Base-by-base conservation (phyloP, 305 asterid species). In the Fraxinus latifolia region DNA sequence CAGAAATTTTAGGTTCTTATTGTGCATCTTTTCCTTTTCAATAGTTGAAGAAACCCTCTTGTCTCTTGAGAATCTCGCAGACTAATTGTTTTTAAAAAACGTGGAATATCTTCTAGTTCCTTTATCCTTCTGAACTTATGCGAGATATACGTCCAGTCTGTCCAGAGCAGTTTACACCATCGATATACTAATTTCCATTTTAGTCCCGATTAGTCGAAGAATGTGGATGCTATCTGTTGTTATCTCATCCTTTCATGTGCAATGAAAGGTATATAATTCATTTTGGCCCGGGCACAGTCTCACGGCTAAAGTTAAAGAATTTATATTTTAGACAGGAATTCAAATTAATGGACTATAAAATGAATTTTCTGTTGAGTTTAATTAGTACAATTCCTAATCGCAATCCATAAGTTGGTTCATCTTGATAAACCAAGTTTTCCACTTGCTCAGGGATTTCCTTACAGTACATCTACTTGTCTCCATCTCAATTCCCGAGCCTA, bases 381-480 rank as follows among this genome's bases (percentile, higher is more conserved):
- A 17, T 17, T 19, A 19, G 7, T 17, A 3, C 29, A 58, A 19
- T 58, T 58, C 27, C 27, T 58, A 58, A 12, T 21, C n/a, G 27
- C 75, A 47, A 36, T 83, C 39, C 50, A 67, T 80, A 19, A 7
- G 50, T 79, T 31, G 7, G 53, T 7, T 77, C 72, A 1, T 29
- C 19, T 68, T 27, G 39, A 68, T 29, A 11, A 25, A 58, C 76
- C 19, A 39, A 71, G 5, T 2, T 36, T 77, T 83, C 82, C 15
- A 36, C 3, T 74, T 83, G 39, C 82, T 33, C 90, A 94, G 95
- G 97, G 82, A 76, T 87, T 86, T 81, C 88, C 39, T 86, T 88
- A 32, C 88, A 83, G 27, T 88, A 85, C 75, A 88, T 90, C 79
- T 86, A 83, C 88, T 80, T 93, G 84, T 90, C 94, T 81, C 92